A percentile compares a stretch with the other conserved stretches of the same genome.
phyloP scores from a whole-genome alignment of 106 monocot genomes.

The Hemerocallis citrina region DNA sequence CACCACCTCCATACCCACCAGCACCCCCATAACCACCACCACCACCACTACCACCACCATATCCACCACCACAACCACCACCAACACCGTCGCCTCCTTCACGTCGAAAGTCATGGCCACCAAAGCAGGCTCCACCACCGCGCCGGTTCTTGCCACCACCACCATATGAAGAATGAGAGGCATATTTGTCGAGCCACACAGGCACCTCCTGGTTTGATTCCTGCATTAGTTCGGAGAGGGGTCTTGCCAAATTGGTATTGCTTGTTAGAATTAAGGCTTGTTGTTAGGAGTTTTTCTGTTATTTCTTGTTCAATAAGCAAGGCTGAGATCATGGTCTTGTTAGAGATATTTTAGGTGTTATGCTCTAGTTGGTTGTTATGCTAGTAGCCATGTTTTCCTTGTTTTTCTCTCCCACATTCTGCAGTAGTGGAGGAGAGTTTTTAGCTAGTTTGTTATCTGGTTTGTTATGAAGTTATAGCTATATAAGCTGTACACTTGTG shows the following conservation, averaged over 20 bases:
- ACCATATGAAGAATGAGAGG: conserved; percentile 31
- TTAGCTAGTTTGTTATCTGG: no score
- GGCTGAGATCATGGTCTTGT: no score
- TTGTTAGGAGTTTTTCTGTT: no score
- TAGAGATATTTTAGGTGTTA: no score
- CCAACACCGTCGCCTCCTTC: conserved; percentile 18
- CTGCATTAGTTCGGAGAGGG: conserved; percentile 72
- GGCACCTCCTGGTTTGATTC: conserved; percentile 86
- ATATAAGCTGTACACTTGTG: no score
- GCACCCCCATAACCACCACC: conserved; percentile 12
- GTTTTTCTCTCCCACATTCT: no score
- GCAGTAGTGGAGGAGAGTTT: no score
- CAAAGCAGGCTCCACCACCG: conserved; percentile 42
- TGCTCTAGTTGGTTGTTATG: no score
- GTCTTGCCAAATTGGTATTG: conserved; percentile 44
- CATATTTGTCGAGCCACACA: conserved; percentile 52
- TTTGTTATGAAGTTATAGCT: no score
- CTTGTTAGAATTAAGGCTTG: no score
- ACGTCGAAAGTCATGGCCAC: conserved; percentile 66
- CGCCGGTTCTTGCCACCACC: conserved; percentile 49
- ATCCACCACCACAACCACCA: conserved; percentile 5
- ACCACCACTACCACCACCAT: conserved; percentile 4
- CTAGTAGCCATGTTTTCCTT: no score
- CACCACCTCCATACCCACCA: conserved; percentile 14
- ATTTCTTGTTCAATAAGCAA: no score